Base-by-base conservation (phyloP, 352 stramenopile genomes). In the Phytophthora sp. region DNA sequence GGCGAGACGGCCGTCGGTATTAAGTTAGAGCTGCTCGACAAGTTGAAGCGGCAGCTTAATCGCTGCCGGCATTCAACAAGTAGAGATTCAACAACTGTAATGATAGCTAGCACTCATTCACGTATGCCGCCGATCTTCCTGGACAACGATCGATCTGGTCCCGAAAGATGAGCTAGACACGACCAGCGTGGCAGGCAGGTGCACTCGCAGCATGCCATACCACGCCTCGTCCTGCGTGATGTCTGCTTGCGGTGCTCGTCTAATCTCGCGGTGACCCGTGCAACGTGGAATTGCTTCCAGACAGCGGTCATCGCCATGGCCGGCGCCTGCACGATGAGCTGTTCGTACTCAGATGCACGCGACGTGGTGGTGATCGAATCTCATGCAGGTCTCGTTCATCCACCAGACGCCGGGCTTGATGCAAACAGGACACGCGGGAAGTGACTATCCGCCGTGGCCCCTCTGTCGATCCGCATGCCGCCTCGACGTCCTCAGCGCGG, bases 1-100 rank as follows among this genome's bases (percentile, higher is more conserved):
- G 86, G 18, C 71, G 82, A 12, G 86, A 95, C 46, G 86, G 86
- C n/a, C 66, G 76, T 21, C 83, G 86, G n/a, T 94, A 94, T 55
- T 92, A n/a, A n/a, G n/a, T n/a, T n/a, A n/a, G 66, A 77, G 27
- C 31, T 27, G 20, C 53, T 4, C 15, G 42, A 20, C 24, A 57
- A 24, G 50, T 53, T 53, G 42, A 61, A 50, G 35, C 30, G 42
- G 34, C 11, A 20, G 13, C 5, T 21, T 1, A 3, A 13, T 24
- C 27, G 28, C 21, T 45, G 35, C 43, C 18, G 17, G 26, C 34
- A 35, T 20, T 3, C 42, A 28, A 54, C 28, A 58, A 48, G 31
- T 53, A 60, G 45, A 41, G 37, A 62, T 42, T 34, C 28, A 44
- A 59, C 57, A 41, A 30, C 20, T 54, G 49, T 61, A 66, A 50